Base-by-base conservation (phyloP, 1,139 yeast species). In the Yamadazyma conglobata region DNA sequence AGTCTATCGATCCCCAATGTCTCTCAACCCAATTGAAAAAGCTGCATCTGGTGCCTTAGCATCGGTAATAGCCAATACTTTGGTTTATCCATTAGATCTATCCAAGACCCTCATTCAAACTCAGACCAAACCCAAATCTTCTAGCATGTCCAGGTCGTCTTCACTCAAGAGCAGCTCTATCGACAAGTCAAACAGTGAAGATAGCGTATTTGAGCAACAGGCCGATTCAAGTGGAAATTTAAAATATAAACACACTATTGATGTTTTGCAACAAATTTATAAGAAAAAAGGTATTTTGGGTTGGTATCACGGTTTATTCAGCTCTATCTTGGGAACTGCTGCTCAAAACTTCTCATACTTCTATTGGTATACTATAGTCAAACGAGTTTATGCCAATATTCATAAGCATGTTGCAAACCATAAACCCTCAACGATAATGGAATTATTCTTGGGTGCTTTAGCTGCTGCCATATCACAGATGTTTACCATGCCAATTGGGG, bases 1-100 rank as follows among this genome's bases (percentile, higher is more conserved):
- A n/a, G n/a, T n/a, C n/a, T n/a, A n/a, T n/a, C n/a, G n/a, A n/a
- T n/a, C n/a, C n/a, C n/a, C 4, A 22, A 67, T 66, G 73, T 55
- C 71, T 8, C 69, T 68, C 40, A 43, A 77, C 4, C 77, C 79
- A 16, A 48, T 76, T 22, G 93, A 86, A 42, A 79, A 80, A 52
- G 95, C 95, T 0, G 72, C 85, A 12, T 80, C 87, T 30, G 95
- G 95, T 1, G 88, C 95, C 0, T 69, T 81, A 34, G 94, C 95
- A 6, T 86, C 95, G 4, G 83, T 80, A 25, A 57, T 84, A 35
- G 95, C 95, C 25, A 86, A 83, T 54, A 66, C 87, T n/a, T 64
- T 79, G 26, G 86, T 82, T 2, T 84, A 80, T 46, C 94, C 94
- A 0, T 58, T 84, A 32, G 91, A 82, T 50, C 62, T 83, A 37